Evolutionary conservation across 2,329 filamentous ascomycete genomes (phyloP).

Genomic region (Leptodontidium sp.): DNA sequence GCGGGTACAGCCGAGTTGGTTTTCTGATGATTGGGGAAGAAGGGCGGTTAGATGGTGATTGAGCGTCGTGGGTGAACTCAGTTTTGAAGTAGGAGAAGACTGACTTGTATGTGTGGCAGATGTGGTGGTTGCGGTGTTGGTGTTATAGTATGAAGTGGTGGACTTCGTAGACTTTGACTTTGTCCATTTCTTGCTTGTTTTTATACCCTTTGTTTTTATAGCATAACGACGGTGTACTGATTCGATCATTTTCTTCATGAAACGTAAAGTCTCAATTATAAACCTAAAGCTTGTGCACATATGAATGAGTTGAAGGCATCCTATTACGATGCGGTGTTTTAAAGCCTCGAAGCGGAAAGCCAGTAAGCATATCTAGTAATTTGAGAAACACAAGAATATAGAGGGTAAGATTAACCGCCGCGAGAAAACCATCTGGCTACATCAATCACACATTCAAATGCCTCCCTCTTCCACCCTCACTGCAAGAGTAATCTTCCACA

Average conservation of each 20-base stretch:
- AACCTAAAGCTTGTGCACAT: no score
- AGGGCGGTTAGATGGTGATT: neutral
- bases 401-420: no score
- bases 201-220: neutral
- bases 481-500: neutral
- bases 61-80: neutral
- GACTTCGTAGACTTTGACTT: neutral
- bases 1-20: conserved; percentile 2
- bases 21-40: neutral
- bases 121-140: neutral
- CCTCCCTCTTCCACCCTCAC: neutral
- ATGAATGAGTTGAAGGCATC: no score
- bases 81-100: neutral
- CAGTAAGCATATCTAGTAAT: no score
- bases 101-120: neutral
- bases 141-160: neutral
- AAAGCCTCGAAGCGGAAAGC: no score
- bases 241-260: no score
- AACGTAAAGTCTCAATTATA: no score
- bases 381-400: no score
- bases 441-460: no score
- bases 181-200: neutral
- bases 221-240: neutral
- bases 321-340: no score
- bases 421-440: no score